These are phyloP conservation scores for Mesostigma viride DNA, from an alignment of 139 green algal species.

Conservation along the genomic window DNA sequence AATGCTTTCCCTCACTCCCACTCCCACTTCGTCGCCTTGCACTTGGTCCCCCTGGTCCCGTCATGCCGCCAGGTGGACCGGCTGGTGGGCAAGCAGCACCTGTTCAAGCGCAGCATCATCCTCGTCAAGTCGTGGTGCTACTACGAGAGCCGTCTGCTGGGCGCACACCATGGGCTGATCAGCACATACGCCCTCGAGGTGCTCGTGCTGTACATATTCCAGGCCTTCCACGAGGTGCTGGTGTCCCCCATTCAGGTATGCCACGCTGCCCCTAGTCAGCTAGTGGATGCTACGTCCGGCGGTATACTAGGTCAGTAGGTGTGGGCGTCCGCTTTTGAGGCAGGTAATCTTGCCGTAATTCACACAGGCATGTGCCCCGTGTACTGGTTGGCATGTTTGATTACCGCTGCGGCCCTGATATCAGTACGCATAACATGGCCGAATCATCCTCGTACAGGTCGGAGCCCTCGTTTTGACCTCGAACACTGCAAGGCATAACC, in stretches of 20 bases:
- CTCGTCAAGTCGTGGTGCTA: constrained; percentile 97
- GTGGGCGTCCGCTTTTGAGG: no score
- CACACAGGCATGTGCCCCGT: not conserved
- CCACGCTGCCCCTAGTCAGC: not conserved
- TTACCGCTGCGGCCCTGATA: no score
- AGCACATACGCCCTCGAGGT: constrained; percentile 91
- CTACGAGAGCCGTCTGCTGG: constrained; percentile 88
- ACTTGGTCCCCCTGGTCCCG: no score
- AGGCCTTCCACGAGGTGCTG: constrained; percentile 57
- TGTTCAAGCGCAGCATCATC: constrained; percentile 93
- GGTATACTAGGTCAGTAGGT: no score
- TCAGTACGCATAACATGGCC: no score
- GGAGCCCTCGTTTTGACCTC: no score
- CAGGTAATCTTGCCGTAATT: not conserved
- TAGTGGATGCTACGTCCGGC: no score
- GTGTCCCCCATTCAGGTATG: constrained; percentile 57
- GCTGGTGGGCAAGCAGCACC: constrained; percentile 55
- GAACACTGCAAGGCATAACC: no score
- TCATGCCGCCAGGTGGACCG: constrained; percentile 46
- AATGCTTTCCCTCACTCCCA: no score
- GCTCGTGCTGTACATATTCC: constrained; percentile 91
- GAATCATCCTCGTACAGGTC: no score
- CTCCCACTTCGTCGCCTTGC: no score
- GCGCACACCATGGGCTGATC: constrained; percentile 86
- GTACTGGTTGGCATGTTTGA: no score